Percentiles rank a stretch among this genome's conserved stretches.
These are phyloP conservation scores for Carex pumila DNA, from an alignment of 176 grass and related monocot genomes.

Conservation along the genomic window DNA sequence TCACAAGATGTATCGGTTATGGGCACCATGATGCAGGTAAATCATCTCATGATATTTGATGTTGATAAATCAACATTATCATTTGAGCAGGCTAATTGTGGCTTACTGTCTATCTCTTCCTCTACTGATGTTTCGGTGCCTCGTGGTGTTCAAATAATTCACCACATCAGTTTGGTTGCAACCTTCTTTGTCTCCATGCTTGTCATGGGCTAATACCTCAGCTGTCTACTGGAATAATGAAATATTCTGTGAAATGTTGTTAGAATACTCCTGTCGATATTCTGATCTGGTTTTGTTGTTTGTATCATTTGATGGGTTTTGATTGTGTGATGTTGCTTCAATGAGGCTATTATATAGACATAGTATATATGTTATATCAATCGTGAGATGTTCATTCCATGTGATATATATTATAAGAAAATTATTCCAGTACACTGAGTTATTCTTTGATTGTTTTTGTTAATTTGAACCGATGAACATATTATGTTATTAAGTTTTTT, in stretches of 20 bases:
- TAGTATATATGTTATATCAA: background rate
- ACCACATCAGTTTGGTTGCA: background rate
- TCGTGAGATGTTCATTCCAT: background rate
- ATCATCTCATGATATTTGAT: slow-evolving; percentile 11
- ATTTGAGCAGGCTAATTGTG: background rate
- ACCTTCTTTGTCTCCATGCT: background rate
- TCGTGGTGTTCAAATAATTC: background rate
- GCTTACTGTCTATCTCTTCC: background rate
- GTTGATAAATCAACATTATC: background rate
- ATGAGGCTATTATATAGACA: background rate
- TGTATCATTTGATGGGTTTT: background rate
- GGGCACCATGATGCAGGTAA: background rate
- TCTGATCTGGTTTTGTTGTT: background rate
- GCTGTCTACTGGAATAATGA: background rate
- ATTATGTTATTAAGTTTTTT: no score
- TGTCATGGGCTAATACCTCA: background rate
- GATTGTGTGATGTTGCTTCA: background rate
- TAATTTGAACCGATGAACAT: no score
- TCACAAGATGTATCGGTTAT: background rate
- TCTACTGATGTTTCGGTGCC: background rate
- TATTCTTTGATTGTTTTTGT: no score
- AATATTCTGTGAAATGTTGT: background rate
- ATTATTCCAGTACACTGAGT: no score
- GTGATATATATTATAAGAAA: no score
- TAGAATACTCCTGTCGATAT: no score